Base-by-base conservation (phyloP, 2,329 filamentous ascomycete genomes). In the Fusarium metavorans region DNA sequence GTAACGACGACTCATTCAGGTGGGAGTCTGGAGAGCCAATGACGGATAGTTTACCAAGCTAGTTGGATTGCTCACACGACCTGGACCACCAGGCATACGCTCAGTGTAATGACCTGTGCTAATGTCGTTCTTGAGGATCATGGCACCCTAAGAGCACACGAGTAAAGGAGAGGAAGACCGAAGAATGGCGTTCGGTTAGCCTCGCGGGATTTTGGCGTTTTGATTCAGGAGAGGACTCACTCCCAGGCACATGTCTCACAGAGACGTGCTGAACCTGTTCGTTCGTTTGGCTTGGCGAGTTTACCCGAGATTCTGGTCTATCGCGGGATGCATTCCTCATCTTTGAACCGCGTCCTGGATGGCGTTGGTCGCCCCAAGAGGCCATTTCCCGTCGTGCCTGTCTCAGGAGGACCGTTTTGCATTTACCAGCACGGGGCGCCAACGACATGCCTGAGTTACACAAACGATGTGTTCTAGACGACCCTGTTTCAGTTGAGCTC, bases 241-340 rank as follows among this genome's bases (percentile, higher is more conserved):
- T 27, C 35, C 35, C 56, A 32, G 14, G 43, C 25, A 16, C 6
- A 34, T 67, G 35, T 72, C 41, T 43, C 27, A n/a, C 43, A 30
- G 10, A 34, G 45, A 14, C 18, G 27, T 52, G 48, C 48, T 32
- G 48, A 50, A 50, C 23, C 45, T 50, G 45, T 27, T 50, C 16
- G 45, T 27, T 50, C 16, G 45, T 27, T 50, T 30, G 25, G 45
- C 45, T 59, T n/a, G 18, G 37, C 57, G 54, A 52, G 43, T 41
- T 37, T 39, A 41, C 18, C 45, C 34, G 34, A 58, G 52, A 68
- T 35, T 62, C 23, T 61, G 50, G 52, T 27, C 41, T 27, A 39
- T 23, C 34, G 43, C 35, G 23, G 30, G 23, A 39, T 58, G 32
- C 68, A 66, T 67, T 66, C 68, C 72, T 70, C 14, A 18, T 50